Percentiles rank a stretch among this genome's conserved stretches.
Conservation (phyloP, 2,329 filamentous ascomycete species). For the Arthrobotrys musiformis region DNA sequence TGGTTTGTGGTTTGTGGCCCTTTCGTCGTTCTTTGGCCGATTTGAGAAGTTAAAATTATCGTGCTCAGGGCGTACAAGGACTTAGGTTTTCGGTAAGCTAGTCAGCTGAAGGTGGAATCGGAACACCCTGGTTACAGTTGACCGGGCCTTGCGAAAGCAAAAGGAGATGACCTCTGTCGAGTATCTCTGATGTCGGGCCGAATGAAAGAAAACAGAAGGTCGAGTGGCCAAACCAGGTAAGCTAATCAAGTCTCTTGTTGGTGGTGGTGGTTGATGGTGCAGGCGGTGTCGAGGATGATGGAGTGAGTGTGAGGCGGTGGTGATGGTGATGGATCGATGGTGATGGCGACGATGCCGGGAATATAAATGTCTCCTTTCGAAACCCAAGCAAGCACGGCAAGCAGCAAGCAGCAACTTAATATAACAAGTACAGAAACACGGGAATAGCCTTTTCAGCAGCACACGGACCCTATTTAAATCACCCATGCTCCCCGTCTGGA, state of each 20-base stretch:
- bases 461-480: conserved; percentile 13
- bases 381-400: not conserved
- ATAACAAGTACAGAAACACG: too few species aligned
- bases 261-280: too few species aligned
- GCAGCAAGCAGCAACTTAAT: too few species aligned
- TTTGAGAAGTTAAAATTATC: conserved; percentile 21
- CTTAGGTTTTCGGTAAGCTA: not conserved
- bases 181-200: not conserved
- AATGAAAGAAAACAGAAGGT: not conserved
- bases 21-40: conserved; percentile 8
- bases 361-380: not conserved
- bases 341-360: not conserved
- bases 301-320: too few species aligned
- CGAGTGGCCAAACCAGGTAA: not conserved
- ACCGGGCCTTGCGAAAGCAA: too few species aligned
- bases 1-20: not conserved
- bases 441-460: not conserved
- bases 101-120: not conserved
- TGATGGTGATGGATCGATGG: too few species aligned
- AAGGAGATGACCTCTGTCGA: not conserved
- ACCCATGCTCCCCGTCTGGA: not conserved
- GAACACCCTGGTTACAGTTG: too few species aligned
- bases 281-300: too few species aligned
- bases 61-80: conserved; percentile 7
- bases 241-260: not conserved